phyloP scores from a whole-genome alignment of 2,329 filamentous ascomycete species.

The Ophiostoma sp. region DNA sequence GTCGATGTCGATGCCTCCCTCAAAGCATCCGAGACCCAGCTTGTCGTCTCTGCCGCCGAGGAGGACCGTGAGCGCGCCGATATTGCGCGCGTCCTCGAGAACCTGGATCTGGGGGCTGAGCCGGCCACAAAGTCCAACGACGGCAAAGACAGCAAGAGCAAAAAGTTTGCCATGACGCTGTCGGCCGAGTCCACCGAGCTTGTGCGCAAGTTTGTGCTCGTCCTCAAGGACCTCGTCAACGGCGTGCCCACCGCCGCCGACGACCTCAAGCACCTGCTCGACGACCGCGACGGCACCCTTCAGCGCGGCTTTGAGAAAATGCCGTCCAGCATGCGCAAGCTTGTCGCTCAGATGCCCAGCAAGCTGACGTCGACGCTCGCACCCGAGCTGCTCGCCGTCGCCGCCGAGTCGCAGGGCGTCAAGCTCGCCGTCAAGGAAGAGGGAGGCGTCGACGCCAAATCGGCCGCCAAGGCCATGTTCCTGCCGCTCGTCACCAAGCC shows the following conservation, averaged over 20 bases:
- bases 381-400: constrained; percentile 75
- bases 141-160: not conserved
- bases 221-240: constrained; percentile 87
- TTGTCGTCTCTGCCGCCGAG: constrained; percentile 31
- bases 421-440: constrained; percentile 40
- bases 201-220: constrained; percentile 75
- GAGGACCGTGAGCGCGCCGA: constrained; percentile 59
- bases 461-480: constrained; percentile 61
- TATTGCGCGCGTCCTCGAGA: constrained; percentile 71
- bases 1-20: constrained; percentile 33
- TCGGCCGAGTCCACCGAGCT: constrained; percentile 79
- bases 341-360: constrained; percentile 76
- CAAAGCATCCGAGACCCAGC: constrained; percentile 28
- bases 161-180: constrained; percentile 61
- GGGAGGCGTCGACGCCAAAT: constrained; percentile 48
- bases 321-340: constrained; percentile 73
- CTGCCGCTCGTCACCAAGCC: constrained; percentile 76
- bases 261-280: constrained; percentile 65
- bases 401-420: constrained; percentile 67
- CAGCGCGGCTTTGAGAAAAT: constrained; percentile 59
- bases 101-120: constrained; percentile 66
- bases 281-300: constrained; percentile 58
- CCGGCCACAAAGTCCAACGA: not conserved
- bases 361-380: constrained; percentile 72
- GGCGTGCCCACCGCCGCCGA: constrained; percentile 90